Evolutionary conservation across 2,329 filamentous ascomycete species (phyloP), one percentile per base, ranked within the genome.

Genomic region (Xylogone sp.): DNA sequence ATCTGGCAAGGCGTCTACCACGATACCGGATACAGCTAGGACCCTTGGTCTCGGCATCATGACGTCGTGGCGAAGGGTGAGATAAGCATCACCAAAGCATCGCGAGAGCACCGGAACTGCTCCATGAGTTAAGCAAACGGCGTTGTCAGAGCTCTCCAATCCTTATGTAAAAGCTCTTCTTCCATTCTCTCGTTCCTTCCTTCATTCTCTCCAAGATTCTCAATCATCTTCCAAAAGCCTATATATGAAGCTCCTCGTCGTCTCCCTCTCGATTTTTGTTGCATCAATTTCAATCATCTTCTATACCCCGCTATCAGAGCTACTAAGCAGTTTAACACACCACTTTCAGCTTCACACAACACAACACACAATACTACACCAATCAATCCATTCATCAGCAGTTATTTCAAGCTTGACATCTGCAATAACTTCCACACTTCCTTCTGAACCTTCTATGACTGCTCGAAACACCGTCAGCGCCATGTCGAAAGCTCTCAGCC

Each of bases 401-500:
- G 46, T 21, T 43, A 39, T 42, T 20, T 39, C 50, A 48, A 21
- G 18, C 16, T 6, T 16, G 21, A 39, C 49, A 39, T 13, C 42
- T 39, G 22, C 44, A 19, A 48, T 21, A 24, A 39, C 39, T 20
- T 39, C 50, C 42, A 13, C 42, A 21, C 4, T 43, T 20, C 8
- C 39, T 13, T 16, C 43, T 27, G 48, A 51, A 29, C 31, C 20
- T 16, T 27, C 42, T 44, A 66, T 66, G 62, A 64, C 50, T 49
- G 50, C 52, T 13, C 43, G 53, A 57, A 72, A 66, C 60, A 50
- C 57, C 20, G 49, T 66, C 59, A 71, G 67, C 59, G 72, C 72
- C 62, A 86, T 87, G 82, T 77, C 82, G 50, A 83, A 82, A 68
- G 72, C 79, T 39, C 81, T 87, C 54, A 70, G 76, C 34, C 79